Conservation (phyloP, 805 yeast genomes). For the baker's yeast (Saccharomyces cerevisiae) region DNA sequence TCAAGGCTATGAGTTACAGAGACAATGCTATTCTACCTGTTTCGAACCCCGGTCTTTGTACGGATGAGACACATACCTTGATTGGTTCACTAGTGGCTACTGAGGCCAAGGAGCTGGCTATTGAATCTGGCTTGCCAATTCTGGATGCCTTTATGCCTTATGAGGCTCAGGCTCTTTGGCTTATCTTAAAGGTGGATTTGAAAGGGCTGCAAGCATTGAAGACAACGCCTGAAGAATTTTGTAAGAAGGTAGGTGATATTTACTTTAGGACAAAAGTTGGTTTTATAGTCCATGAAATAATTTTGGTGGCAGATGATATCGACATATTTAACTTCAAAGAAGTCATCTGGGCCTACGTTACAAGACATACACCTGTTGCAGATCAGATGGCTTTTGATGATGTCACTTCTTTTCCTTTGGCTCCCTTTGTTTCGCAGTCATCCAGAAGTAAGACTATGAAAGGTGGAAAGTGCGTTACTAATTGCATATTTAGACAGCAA, state of each 20-base stretch:
- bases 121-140: slow-evolving; percentile 9
- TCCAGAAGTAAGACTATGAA: slow-evolving; percentile 6
- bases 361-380: slow-evolving; percentile 24
- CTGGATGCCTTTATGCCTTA: slow-evolving; percentile 23
- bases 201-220: slow-evolving; percentile 17
- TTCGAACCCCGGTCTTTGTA: slow-evolving; percentile 22
- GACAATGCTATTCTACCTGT: slow-evolving; percentile 23
- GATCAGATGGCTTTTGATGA: slow-evolving; percentile 18
- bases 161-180: slow-evolving; percentile 22
- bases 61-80: slow-evolving; percentile 27
- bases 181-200: slow-evolving; percentile 17
- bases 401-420: slow-evolving; percentile 17
- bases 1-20: slow-evolving; percentile 19
- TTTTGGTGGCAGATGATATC: slow-evolving; percentile 25
- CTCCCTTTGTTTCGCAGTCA: slow-evolving; percentile 19
- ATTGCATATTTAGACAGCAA: slow-evolving; percentile 19
- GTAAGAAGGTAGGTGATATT: slow-evolving; percentile 15
- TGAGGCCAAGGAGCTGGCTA: slow-evolving; percentile 9
- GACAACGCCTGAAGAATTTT: slow-evolving; percentile 5
- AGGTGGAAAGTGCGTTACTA: slow-evolving; percentile 25
- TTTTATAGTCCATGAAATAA: slow-evolving; percentile 19
- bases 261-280: slow-evolving; percentile 13
- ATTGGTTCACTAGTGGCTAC: slow-evolving; percentile 22
- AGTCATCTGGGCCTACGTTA: slow-evolving; percentile 25
- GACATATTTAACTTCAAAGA: slow-evolving; percentile 24